Evolutionary conservation across 2,329 filamentous ascomycete species (phyloP), one percentile per base, ranked within the genome.

Genomic region (Aureobasidium sp.): DNA sequence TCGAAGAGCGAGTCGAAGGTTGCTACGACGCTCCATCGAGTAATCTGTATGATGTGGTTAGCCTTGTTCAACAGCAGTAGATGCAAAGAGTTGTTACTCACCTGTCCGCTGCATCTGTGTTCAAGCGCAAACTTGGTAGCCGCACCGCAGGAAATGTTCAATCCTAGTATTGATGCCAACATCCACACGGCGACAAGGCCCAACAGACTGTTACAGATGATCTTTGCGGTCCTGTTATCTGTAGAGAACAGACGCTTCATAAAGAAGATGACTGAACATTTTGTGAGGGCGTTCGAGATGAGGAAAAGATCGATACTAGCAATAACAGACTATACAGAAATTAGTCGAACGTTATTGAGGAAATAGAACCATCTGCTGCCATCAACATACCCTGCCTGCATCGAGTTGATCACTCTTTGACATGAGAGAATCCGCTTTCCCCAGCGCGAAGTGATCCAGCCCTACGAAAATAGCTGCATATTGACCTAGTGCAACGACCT

Each of bases 181-280:
- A 62, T 63, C 70, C 70, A 72, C 6, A 65, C 47, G 3, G 63
- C 39, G 4, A 67, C 69, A 3, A 70, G 10, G 8, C 44, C 57
- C 11, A 67, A 16, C 10, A 63, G 58, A 15, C 57, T 39, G 21
- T 66, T 63, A 36, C 65, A 65, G 3, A 63, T 59, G 58, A 63
- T 63, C 59, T 66, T 67, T 10, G 66, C 66, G 16, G 39, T 53
- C 29, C 64, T 65, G 45, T 63, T 64, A 16, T 71, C 67, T 10
- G 65, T 65, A 21, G 69, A 68, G 59, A 72, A 70, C 16, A 72
- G 64, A 8, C 70, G 66, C 50, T 68, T 68, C 65, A 72, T 67
- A 32, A 72, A 68, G 29, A 67, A 65, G 11, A 71, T 65, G 55
- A 72, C 68, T 25, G 69, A 69, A 61, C 64, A 62, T 63, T 72